These are phyloP conservation scores for Pseudogymnoascus sp. DNA, from an alignment of 2,329 filamentous ascomycete species.

Conservation along the genomic window DNA sequence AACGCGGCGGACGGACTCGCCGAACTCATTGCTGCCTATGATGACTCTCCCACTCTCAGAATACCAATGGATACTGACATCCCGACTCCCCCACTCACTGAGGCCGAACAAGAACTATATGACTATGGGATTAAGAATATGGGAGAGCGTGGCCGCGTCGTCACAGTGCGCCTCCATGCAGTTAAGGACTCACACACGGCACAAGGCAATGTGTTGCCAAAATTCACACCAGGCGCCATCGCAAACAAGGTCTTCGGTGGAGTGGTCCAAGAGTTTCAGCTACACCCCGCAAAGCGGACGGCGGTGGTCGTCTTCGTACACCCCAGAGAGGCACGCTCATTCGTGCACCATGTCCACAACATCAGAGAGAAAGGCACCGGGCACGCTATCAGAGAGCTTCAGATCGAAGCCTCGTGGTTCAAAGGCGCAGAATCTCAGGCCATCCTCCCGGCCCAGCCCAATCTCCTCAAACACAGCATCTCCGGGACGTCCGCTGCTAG, in stretches of 20 bases:
- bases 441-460: neutral
- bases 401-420: constrained; percentile 10
- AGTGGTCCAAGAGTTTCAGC: constrained; percentile 10
- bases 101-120: neutral
- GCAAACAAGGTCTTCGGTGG: constrained; percentile 8
- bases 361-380: constrained; percentile 2
- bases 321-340: constrained; percentile 5
- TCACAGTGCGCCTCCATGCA: constrained; percentile 8
- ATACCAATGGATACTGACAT: neutral
- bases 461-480: constrained; percentile 2
- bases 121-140: neutral
- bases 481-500: neutral
- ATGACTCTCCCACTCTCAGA: neutral
- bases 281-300: neutral
- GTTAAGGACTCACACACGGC: neutral
- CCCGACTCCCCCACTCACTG: neutral
- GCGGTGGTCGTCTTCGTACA: constrained; percentile 10
- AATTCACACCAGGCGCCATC: constrained; percentile 9
- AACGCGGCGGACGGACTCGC: neutral
- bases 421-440: neutral
- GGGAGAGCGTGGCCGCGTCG: neutral
- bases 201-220: neutral
- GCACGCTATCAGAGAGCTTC: constrained; percentile 9
- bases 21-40: neutral
- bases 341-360: constrained; percentile 6